Evolutionary conservation across 371 early-diverging fungal genomes (phyloP).

Genomic region (Synchytrium microbalum): DNA sequence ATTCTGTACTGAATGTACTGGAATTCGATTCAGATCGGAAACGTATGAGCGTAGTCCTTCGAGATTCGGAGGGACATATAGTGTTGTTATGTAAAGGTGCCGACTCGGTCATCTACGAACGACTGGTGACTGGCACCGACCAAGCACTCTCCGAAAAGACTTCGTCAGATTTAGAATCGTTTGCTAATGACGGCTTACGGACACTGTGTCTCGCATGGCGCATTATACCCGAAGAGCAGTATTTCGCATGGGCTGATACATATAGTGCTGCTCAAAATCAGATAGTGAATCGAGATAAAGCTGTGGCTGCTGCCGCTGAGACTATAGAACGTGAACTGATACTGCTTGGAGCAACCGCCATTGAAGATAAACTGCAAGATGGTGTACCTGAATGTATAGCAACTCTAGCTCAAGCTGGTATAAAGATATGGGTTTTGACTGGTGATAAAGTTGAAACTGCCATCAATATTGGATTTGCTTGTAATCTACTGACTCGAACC

Average conservation of each 20-base stretch:
- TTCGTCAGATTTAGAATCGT: constrained; percentile 26
- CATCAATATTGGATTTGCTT: constrained; percentile 52
- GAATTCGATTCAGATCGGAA: constrained; percentile 98
- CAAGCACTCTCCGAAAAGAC: constrained; percentile 22
- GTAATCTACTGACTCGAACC: constrained; percentile 31
- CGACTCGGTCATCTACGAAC: constrained; percentile 83
- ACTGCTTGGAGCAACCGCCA: constrained; percentile 51
- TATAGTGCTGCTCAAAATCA: constrained; percentile 26
- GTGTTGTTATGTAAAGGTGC: constrained; percentile 93
- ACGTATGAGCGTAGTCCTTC: constrained; percentile 97
- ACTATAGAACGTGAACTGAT: constrained; percentile 30
- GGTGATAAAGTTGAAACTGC: constrained; percentile 70
- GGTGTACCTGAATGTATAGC: constrained; percentile 22
- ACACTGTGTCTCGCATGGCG: constrained; percentile 93
- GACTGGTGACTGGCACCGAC: constrained; percentile 37
- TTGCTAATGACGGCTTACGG: constrained; percentile 70
- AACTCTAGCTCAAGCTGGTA: constrained; percentile 15
- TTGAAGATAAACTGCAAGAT: constrained; percentile 63
- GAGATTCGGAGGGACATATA: constrained; percentile 63
- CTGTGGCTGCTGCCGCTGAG: constrained; percentile 28
- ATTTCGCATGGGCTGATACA: constrained; percentile 51
- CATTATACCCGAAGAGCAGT: constrained; percentile 66
- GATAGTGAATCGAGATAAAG: constrained; percentile 28
- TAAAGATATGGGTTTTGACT: constrained; percentile 40
- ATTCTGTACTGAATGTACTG: constrained; percentile 86